Percentiles rank a stretch among this genome's conserved stretches.
These are phyloP conservation scores for Omphalotus guepiniiformis DNA, from an alignment of 768 basidiomycete species.

Conservation along the genomic window DNA sequence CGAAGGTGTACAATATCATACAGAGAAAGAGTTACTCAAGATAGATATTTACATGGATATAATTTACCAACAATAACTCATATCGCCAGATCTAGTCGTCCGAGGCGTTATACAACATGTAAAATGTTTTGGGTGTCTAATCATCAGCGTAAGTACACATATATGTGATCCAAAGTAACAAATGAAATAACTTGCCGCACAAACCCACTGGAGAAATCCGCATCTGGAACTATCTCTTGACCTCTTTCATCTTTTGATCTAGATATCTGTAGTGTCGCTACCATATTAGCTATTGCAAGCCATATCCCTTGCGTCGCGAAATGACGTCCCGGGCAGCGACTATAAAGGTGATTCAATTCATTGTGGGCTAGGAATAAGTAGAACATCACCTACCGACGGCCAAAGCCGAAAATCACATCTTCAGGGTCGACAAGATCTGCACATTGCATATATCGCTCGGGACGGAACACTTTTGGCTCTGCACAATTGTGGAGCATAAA, in stretches of 20 bases:
- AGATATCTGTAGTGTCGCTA: slow-evolving; percentile 42
- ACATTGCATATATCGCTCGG: slow-evolving; percentile 44
- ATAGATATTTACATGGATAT: too few relatives aligned
- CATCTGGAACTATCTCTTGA: slow-evolving; percentile 31
- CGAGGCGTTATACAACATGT: slow-evolving; percentile 43
- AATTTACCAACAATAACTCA: too few relatives aligned
- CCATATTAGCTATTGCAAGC: slow-evolving; percentile 39
- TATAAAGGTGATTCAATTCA: slow-evolving; percentile 15
- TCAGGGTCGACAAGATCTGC: slow-evolving; percentile 39
- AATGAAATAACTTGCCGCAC: slow-evolving; percentile 34
- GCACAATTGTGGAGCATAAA: slow-evolving; percentile 41
- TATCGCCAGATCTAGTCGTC: too few relatives aligned
- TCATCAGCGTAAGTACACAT: not conserved
- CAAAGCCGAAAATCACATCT: slow-evolving; percentile 54
- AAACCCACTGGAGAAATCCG: slow-evolving; percentile 38
- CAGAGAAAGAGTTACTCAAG: too few relatives aligned
- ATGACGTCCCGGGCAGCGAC: slow-evolving; percentile 52
- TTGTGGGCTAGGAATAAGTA: not conserved
- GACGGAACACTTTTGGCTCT: slow-evolving; percentile 42
- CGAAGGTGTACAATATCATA: too few relatives aligned
- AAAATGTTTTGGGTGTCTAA: slow-evolving; percentile 51
- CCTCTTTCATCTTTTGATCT: slow-evolving; percentile 39
- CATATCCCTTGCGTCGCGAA: slow-evolving; percentile 47
- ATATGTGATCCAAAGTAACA: not conserved
- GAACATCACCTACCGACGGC: slow-evolving; percentile 36